Base-by-base conservation (phyloP, 2,329 filamentous ascomycete species). In the Orbilia javanica region DNA sequence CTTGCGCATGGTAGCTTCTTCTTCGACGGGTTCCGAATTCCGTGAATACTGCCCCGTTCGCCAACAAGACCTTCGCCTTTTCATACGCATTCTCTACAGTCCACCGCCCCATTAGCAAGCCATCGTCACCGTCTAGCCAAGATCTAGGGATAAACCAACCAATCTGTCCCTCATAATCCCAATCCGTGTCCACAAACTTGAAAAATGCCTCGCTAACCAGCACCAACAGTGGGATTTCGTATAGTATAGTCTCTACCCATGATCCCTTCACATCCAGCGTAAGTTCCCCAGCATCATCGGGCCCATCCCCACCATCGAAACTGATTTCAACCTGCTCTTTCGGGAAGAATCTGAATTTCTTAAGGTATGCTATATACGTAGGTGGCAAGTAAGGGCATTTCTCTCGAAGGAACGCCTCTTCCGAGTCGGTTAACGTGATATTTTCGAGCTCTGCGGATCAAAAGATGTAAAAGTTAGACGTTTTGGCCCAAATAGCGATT, bases 181-280 rank as follows among this genome's bases (percentile, higher is more conserved):
- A 99, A 83, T 97, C 94, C 65, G 86, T 93, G 83, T 99, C 94
- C 86, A 94, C 93, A 85, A 97, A 98, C 83, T 93, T 94, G 88
- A 99, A 99, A 86, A 97, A 99, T 62, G 96, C 93, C 84, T 99
- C 95, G 57, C 94, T 97, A 0, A 95, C 93, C 80, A 99, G 85
- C 1, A 96, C 94, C 20, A 99, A 88, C 22, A 99, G 88, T 0
- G 96, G 96, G 73, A 99, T 97, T 85, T 99, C 96, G 85, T 99
- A 99, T 25, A 99, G 89, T 73, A 99, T 99, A 0, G 96, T 98
- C 81, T 97, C 94, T 7, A 93, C 89, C 96, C 96, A 99, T 68
- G 90, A 87, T 8, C 96, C 96, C 81, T 90, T 90, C 79, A 96
- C 91, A 46, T 89, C 86, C 80, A 98, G 90, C 81, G 91, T 86